Conservation (phyloP, 2,329 filamentous ascomycete species). For the Penicillium corylophilum region DNA sequence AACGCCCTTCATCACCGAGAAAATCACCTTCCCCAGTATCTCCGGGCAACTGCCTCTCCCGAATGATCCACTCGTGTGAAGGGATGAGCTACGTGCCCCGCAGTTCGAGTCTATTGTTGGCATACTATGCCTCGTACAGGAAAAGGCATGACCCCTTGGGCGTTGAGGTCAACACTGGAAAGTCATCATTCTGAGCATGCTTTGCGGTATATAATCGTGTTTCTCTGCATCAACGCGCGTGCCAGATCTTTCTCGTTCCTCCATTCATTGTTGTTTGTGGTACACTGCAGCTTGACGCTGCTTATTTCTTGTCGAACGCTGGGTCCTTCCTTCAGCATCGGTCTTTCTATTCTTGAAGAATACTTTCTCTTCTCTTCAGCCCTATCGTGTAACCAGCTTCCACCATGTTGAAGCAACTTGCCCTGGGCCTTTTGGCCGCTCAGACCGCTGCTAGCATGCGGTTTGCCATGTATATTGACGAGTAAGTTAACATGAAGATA, state of each 20-base stretch:
- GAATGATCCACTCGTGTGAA: constrained; percentile 2
- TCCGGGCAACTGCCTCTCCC: background rate
- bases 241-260: background rate
- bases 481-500: constrained; percentile 35
- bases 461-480: constrained; percentile 49
- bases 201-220: constrained; percentile 9
- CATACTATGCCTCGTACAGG: background rate
- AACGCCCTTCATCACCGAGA: background rate
- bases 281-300: constrained; percentile 8
- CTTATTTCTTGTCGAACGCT: background rate
- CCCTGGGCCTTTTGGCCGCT: constrained; percentile 31
- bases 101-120: background rate
- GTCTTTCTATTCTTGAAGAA: background rate
- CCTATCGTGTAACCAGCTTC: background rate
- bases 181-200: constrained; percentile 12
- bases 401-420: constrained; percentile 29
- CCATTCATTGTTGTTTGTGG: background rate
- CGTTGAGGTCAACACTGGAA: background rate
- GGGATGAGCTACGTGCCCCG: constrained; percentile 12
- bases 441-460: constrained; percentile 30
- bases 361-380: background rate
- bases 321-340: background rate
- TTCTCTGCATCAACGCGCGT: background rate
- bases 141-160: constrained; percentile 1
- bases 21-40: constrained; percentile 5